Conservation (phyloP, 371 early-diverging fungal species). For the Capillidium rhysosporum region DNA sequence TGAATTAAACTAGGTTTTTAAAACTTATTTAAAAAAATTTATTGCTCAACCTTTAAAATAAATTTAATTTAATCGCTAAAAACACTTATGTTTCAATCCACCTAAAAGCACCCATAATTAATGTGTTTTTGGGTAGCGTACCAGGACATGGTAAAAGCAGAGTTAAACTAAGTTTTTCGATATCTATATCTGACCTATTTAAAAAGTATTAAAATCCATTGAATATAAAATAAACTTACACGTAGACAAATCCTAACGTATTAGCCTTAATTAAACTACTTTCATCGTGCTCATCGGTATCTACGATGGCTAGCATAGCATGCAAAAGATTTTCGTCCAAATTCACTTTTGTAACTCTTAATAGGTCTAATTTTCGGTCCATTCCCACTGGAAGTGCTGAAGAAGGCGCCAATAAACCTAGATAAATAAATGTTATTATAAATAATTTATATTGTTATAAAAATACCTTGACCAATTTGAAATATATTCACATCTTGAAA, state of each 20-base stretch:
- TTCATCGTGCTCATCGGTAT: slow-evolving; percentile 35
- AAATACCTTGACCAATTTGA: slow-evolving; percentile 58
- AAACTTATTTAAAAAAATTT: no score
- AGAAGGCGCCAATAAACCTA: slow-evolving; percentile 60
- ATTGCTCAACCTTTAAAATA: no score
- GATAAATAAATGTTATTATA: not conserved
- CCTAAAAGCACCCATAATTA: slow-evolving; percentile 65
- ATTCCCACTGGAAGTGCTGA: slow-evolving; percentile 83
- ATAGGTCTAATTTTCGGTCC: slow-evolving; percentile 54
- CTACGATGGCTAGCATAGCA: slow-evolving; percentile 65
- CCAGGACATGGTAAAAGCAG: slow-evolving; percentile 77
- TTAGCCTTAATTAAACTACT: slow-evolving; percentile 40
- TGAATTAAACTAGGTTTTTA: no score
- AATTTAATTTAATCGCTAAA: no score
- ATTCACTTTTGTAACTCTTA: slow-evolving; percentile 60
- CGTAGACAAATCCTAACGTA: slow-evolving; percentile 72
- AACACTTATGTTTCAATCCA: slow-evolving; percentile 54
- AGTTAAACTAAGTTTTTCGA: slow-evolving; percentile 50
- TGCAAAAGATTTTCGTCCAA: slow-evolving; percentile 65
- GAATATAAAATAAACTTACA: slow-evolving; percentile 22
- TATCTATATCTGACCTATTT: slow-evolving; percentile 61
- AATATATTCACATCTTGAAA: slow-evolving; percentile 57
- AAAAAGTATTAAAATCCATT: not conserved
- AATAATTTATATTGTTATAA: not conserved
- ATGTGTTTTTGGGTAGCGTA: slow-evolving; percentile 56